phyloP scores from a whole-genome alignment of 129 eudicot genomes.

The Pseudognaphalium luteoalbum region DNA sequence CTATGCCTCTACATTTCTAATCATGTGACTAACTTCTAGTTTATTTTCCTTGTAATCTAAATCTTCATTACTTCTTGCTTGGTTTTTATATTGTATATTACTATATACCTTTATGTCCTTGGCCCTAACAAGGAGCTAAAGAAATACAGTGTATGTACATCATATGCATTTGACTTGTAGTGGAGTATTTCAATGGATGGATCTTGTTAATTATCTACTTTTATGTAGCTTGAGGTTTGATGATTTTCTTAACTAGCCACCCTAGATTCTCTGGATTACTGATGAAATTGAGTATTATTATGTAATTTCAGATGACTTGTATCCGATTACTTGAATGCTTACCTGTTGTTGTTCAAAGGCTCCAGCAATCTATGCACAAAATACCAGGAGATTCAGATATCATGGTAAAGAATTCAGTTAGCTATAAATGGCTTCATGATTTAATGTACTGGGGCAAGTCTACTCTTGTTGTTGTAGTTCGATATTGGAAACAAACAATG shows the following conservation, averaged over 20 bases:
- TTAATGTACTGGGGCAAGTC: conserved; percentile 92
- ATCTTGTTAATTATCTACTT: conserved; percentile 3
- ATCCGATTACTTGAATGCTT: conserved; percentile 83
- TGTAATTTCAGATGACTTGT: conserved; percentile 83
- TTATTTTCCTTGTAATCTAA: too few species aligned
- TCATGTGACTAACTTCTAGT: too few species aligned
- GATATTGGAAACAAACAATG: conserved; percentile 90
- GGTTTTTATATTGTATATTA: too few species aligned
- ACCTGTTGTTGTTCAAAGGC: conserved; percentile 63
- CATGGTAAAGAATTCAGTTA: conserved; percentile 34
- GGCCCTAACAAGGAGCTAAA: too few species aligned
- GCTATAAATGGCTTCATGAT: conserved; percentile 72
- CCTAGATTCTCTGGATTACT: background rate
- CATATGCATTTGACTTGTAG: background rate
- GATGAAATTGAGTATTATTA: conserved; percentile 8
- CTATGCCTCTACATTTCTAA: too few species aligned
- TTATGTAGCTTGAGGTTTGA: conserved; percentile 8
- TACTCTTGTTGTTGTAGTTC: conserved; percentile 59
- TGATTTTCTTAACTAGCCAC: conserved; percentile 2
- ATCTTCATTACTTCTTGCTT: too few species aligned
- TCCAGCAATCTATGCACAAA: conserved; percentile 39
- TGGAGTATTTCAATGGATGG: background rate
- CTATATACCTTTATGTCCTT: too few species aligned
- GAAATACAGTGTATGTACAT: too few species aligned
- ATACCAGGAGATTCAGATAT: conserved; percentile 30